These are phyloP conservation scores for Circinella umbellata DNA, from an alignment of 371 early-diverging fungal species.

Conservation along the genomic window DNA sequence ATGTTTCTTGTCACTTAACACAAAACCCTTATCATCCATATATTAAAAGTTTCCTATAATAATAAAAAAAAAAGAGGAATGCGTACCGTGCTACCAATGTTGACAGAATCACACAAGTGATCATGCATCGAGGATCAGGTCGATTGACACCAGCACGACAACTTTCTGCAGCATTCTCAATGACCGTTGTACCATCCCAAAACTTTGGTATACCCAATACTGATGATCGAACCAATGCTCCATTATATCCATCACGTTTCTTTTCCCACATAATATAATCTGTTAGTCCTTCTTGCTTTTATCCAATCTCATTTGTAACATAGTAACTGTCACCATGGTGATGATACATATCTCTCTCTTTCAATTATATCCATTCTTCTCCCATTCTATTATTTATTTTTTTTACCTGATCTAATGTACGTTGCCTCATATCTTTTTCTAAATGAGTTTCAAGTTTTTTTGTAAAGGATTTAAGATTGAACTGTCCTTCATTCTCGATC, in stretches of 20 bases:
- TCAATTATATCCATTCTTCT: no score
- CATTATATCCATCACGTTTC: slow-evolving; percentile 57
- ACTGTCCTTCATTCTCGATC: slow-evolving; percentile 52
- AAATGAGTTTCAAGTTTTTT: slow-evolving; percentile 47
- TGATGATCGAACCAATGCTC: slow-evolving; percentile 69
- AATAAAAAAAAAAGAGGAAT: no score
- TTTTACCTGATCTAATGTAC: slow-evolving; percentile 12
- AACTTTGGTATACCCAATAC: slow-evolving; percentile 63
- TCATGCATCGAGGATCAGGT: slow-evolving; percentile 71
- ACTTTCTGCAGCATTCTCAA: slow-evolving; percentile 61
- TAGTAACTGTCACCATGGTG: no score
- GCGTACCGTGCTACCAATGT: slow-evolving; percentile 65
- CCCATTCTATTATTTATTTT: background rate
- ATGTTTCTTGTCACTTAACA: no score
- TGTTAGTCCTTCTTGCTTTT: no score
- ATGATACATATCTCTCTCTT: no score
- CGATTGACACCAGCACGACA: slow-evolving; percentile 60
- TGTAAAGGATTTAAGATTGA: slow-evolving; percentile 58
- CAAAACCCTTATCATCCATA: no score
- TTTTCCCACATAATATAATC: background rate
- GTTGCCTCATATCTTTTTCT: slow-evolving; percentile 7
- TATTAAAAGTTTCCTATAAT: no score
- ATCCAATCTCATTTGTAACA: no score
- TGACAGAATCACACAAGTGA: slow-evolving; percentile 61
- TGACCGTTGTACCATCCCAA: slow-evolving; percentile 66